Base-by-base conservation (phyloP, 495 filamentous ascomycete genomes). In the Darksidea phi region DNA sequence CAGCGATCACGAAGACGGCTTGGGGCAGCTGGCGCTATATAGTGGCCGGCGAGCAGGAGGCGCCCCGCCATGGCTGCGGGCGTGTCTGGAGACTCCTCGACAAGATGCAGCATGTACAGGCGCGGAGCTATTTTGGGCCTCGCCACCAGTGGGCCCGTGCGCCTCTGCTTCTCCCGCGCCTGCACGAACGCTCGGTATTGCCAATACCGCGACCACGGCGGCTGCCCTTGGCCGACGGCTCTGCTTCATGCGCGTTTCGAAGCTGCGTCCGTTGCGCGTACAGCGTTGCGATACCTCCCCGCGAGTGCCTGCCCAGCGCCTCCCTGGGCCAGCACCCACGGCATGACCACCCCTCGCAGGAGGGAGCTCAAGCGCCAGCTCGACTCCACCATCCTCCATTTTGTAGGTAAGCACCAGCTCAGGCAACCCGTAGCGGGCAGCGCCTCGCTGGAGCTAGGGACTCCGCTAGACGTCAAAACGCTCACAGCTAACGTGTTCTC, bases 301-400 rank as follows among this genome's bases (percentile, higher is more conserved):
- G 25, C 21, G 25, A 32, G 20, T 20, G n/a, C n/a, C n/a, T n/a
- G n/a, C 18, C 20, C 28, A 20, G 8, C n/a, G 36, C 28, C 47
- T 34, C n/a, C 45, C 15, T 6, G 7, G n/a, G n/a, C n/a, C 17
- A n/a, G 23, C 17, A 5, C 45, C 24, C 17, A 15, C 12, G 36
- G 15, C 54, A 49, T 49, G 45, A 28, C 24, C 55, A 32, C 10
- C 28, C 28, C 28, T 32, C 28, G 28, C 28, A 3, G 28, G 41
- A 47, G 26, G 58, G 23, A 18, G 51, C 45, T 45, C 34, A 26
- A 50, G 47, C 60, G 84, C 62, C 78, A 81, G 62, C 81, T 90
- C 70, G 76, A 79, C 67, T 82, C 88, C 57, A 79, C 90, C 72
- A 88, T 95, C 70, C 76, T 95, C 52, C 90, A 94, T 68, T 88